Conservation (phyloP, 1,284 basidiomycete genomes). For the Caloboletus firmus region DNA sequence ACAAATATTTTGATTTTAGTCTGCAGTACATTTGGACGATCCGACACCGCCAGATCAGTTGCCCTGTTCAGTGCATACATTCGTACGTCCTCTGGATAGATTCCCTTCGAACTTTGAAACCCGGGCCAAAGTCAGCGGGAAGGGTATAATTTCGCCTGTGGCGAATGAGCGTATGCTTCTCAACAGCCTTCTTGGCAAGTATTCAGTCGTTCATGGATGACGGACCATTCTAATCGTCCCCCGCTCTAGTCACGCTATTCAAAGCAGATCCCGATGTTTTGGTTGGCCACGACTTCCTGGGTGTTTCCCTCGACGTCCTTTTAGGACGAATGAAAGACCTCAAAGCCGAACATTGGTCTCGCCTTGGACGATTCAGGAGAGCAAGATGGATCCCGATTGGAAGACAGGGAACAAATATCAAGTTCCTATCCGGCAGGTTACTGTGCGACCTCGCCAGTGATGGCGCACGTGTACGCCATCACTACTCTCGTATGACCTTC, state of each 20-base stretch:
- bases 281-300: slow-evolving; percentile 93
- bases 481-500: background rate
- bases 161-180: slow-evolving; percentile 86
- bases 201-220: background rate
- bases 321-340: slow-evolving; percentile 90
- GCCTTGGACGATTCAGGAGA: slow-evolving; percentile 89
- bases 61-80: slow-evolving; percentile 82
- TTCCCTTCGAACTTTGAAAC: slow-evolving; percentile 88
- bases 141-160: slow-evolving; percentile 75
- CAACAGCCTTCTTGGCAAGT: slow-evolving; percentile 74
- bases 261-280: slow-evolving; percentile 94
- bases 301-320: slow-evolving; percentile 89
- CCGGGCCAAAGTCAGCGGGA: slow-evolving; percentile 59
- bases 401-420: slow-evolving; percentile 83
- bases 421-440: slow-evolving; percentile 83
- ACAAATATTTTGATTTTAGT: background rate
- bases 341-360: slow-evolving; percentile 91
- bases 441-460: slow-evolving; percentile 94
- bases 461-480: slow-evolving; percentile 75
- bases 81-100: slow-evolving; percentile 89
- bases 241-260: slow-evolving; percentile 67
- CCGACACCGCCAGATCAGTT: slow-evolving; percentile 85
- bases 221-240: background rate
- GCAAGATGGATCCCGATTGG: slow-evolving; percentile 81
- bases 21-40: slow-evolving; percentile 81